Evolutionary conservation across 495 filamentous ascomycete species (phyloP).

Genomic region (Bacidia rubella): DNA sequence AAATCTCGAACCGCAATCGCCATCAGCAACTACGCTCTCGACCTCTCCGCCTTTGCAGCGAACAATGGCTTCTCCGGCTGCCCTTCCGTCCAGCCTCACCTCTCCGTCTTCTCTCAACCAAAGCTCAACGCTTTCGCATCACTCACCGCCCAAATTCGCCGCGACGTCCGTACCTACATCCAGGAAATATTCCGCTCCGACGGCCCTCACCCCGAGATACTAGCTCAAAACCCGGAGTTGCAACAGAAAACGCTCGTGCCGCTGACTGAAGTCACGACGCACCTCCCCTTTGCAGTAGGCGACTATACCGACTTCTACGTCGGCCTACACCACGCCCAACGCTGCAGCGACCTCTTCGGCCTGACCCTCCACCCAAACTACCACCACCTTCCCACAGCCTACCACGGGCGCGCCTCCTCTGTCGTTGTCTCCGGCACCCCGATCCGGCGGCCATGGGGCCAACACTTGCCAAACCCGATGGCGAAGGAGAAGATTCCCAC

Average conservation of each 20-base stretch:
- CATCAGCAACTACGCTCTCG: slow-evolving; percentile 64
- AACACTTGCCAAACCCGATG: slow-evolving; percentile 55
- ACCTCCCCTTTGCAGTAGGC: slow-evolving; percentile 78
- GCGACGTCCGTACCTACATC: slow-evolving; percentile 57
- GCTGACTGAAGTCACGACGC: slow-evolving; percentile 47
- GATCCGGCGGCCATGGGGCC: slow-evolving; percentile 66
- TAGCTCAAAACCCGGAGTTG: slow-evolving; percentile 42
- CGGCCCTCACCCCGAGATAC: slow-evolving; percentile 43
- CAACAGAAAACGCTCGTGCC: slow-evolving; percentile 42
- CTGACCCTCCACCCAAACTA: slow-evolving; percentile 86
- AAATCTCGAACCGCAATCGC: slow-evolving; percentile 51
- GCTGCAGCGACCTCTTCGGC: slow-evolving; percentile 55
- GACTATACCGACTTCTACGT: slow-evolving; percentile 98
- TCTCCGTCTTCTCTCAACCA: slow-evolving; percentile 49
- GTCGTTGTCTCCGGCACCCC: slow-evolving; percentile 65
- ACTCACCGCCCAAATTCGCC: slow-evolving; percentile 57
- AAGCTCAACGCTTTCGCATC: slow-evolving; percentile 75
- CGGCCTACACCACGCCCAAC: slow-evolving; percentile 78
- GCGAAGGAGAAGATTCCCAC: slow-evolving; percentile 47
- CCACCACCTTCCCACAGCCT: slow-evolving; percentile 77
- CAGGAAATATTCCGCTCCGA: slow-evolving; percentile 54
- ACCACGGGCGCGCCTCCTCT: slow-evolving; percentile 71
- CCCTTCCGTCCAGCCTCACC: slow-evolving; percentile 41
- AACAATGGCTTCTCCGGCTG: slow-evolving; percentile 47
- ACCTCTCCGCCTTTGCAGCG: slow-evolving; percentile 52